phyloP scores from a whole-genome alignment of 495 filamentous ascomycete genomes.

The Penicillium verhagenii region DNA sequence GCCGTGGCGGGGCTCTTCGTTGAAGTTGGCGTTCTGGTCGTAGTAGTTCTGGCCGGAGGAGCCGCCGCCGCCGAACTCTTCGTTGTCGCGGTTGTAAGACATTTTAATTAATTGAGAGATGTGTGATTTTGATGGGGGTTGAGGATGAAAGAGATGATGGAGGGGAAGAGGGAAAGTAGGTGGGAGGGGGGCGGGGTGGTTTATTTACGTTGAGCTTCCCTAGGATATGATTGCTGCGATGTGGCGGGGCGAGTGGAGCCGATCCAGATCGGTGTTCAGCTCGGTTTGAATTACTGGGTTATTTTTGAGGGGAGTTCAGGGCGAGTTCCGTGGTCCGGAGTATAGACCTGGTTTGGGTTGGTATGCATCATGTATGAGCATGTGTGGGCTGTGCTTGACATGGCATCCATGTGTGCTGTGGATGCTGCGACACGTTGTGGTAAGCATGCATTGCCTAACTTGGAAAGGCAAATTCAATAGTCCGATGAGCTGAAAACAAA shows the following conservation, averaged over 20 bases:
- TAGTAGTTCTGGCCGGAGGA: conserved; percentile 13
- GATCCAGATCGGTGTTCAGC: conserved; percentile 1
- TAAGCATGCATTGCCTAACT: not conserved
- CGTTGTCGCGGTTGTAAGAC: conserved; percentile 8
- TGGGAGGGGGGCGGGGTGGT: conserved; percentile 4
- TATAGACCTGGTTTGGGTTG: too few species aligned
- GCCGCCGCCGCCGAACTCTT: conserved; percentile 8
- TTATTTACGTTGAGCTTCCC: conserved; percentile 6
- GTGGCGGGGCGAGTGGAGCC: conserved; percentile 7
- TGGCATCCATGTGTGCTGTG: not conserved
- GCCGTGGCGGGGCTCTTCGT: conserved; percentile 3
- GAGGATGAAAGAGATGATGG: not conserved
- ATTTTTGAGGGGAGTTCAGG: not conserved
- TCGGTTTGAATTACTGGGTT: not conserved
- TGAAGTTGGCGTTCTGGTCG: conserved; percentile 16
- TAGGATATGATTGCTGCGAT: conserved; percentile 1
- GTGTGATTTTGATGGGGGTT: not conserved
- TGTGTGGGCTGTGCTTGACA: not conserved
- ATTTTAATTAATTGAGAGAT: not conserved
- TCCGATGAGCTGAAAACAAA: not conserved
- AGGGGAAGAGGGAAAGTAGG: not conserved
- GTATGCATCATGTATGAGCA: too few species aligned
- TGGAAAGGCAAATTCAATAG: not conserved
- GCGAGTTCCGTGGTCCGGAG: too few species aligned
- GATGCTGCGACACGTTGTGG: not conserved